These are phyloP conservation scores for Aspergillus felis DNA, from an alignment of 2,329 filamentous ascomycete species.

Conservation along the genomic window DNA sequence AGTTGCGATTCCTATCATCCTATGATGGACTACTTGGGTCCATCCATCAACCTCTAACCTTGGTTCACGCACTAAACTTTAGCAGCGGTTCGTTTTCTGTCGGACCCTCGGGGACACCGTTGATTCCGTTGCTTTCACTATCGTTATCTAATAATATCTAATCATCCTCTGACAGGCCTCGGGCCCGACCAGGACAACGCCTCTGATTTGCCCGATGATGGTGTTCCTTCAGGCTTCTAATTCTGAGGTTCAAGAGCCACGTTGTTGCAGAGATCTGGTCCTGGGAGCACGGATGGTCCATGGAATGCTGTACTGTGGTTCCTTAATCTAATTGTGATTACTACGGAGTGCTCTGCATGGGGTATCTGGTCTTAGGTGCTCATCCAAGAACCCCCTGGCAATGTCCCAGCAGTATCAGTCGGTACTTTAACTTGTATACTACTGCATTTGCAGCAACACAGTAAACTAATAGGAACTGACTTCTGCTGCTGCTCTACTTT, in stretches of 20 bases:
- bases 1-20: not conserved
- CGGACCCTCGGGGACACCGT: not conserved
- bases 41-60: slow-evolving; percentile 8
- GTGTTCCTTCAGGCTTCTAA: too few species aligned
- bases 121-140: not conserved
- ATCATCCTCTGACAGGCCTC: too few species aligned
- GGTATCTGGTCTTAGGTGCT: too few species aligned
- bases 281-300: not conserved
- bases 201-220: too few species aligned
- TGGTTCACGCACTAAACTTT: not conserved
- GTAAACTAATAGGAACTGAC: too few species aligned
- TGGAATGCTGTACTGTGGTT: not conserved
- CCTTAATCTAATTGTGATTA: not conserved
- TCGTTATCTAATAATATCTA: too few species aligned
- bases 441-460: not conserved
- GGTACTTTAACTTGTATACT: too few species aligned
- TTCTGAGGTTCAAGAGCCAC: too few species aligned
- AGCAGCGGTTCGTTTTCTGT: not conserved
- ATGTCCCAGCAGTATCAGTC: not conserved
- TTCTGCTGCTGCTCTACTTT: not conserved
- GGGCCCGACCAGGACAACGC: too few species aligned
- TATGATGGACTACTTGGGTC: not conserved
- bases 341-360: not conserved
- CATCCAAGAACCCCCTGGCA: not conserved
- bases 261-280: not conserved